phyloP scores from a whole-genome alignment of 352 stramenopile genomes.

The Phytophthora podocarpi region DNA sequence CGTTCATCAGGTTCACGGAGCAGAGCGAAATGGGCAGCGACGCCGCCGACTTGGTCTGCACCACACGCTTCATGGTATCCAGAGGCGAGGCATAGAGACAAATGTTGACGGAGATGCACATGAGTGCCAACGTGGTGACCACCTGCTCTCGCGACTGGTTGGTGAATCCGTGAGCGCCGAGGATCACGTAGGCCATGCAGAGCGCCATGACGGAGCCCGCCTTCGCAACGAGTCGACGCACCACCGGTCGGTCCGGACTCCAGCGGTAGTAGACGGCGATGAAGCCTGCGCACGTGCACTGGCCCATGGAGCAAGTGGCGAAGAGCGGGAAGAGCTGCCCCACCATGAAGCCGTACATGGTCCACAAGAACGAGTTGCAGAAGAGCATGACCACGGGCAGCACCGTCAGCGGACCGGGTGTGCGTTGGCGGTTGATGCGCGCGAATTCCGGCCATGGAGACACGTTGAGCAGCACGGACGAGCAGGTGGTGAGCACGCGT shows the following conservation, averaged over 20 bases:
- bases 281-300: slow-evolving; percentile 39
- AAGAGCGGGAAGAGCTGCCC: slow-evolving; percentile 52
- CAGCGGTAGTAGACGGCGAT: slow-evolving; percentile 46
- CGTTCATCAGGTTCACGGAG: slow-evolving; percentile 48
- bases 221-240: slow-evolving; percentile 25
- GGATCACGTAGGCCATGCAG: slow-evolving; percentile 36
- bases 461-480: slow-evolving; percentile 40
- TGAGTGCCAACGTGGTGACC: slow-evolving; percentile 34
- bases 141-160: slow-evolving; percentile 40
- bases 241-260: slow-evolving; percentile 31
- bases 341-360: slow-evolving; percentile 52
- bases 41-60: slow-evolving; percentile 48
- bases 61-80: slow-evolving; percentile 47
- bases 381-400: slow-evolving; percentile 46
- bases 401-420: slow-evolving; percentile 37
- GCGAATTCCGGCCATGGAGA: slow-evolving; percentile 45
- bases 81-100: slow-evolving; percentile 53
- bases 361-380: slow-evolving; percentile 46
- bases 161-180: slow-evolving; percentile 26
- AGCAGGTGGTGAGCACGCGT: slow-evolving; percentile 38
- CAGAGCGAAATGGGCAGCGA: slow-evolving; percentile 57
- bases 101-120: slow-evolving; percentile 48
- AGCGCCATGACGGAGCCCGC: slow-evolving; percentile 29
- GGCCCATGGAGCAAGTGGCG: slow-evolving; percentile 39
- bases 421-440: slow-evolving; percentile 42